Conservation (phyloP, 2,329 filamentous ascomycete species). For the Xylaria sp. region DNA sequence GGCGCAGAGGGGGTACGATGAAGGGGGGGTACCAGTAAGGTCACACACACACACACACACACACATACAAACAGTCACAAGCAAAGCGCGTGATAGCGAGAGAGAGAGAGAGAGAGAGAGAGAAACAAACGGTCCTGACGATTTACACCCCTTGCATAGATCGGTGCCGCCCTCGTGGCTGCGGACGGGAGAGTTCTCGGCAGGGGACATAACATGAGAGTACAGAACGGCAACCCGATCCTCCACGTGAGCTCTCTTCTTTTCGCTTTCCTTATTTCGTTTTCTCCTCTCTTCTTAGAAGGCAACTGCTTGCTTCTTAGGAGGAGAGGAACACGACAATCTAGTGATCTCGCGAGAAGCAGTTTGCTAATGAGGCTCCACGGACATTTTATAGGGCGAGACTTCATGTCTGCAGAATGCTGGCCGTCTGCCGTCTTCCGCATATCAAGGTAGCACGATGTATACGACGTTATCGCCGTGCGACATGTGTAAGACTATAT, state of each 20-base stretch:
- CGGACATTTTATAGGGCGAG: conserved; percentile 66
- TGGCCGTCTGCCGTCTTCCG: conserved; percentile 74
- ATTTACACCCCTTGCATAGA: conserved; percentile 48
- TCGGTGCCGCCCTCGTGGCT: conserved; percentile 69
- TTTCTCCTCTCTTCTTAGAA: not conserved
- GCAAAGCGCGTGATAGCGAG: not conserved
- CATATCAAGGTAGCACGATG: conserved; percentile 80
- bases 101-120: not conserved
- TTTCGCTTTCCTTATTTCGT: not conserved
- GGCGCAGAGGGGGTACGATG: conserved; percentile 56
- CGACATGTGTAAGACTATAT: conserved; percentile 70
- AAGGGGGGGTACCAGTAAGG: conserved; percentile 61
- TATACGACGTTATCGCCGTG: conserved; percentile 84
- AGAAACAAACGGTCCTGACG: not conserved
- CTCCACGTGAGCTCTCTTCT: conserved; percentile 63
- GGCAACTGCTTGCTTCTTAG: not conserved
- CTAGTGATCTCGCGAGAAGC: not conserved
- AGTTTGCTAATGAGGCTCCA: not conserved
- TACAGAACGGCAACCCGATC: conserved; percentile 76
- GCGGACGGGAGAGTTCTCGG: conserved; percentile 76
- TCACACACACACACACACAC: not conserved
- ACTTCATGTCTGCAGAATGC: conserved; percentile 80
- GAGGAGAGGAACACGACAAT: not conserved
- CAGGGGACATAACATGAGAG: conserved; percentile 78
- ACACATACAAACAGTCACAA: not conserved